A percentile compares a stretch with the other conserved stretches of the same genome.
Evolutionary conservation across 495 filamentous ascomycete species (phyloP).

Genomic region (Xylaria telfairii): DNA sequence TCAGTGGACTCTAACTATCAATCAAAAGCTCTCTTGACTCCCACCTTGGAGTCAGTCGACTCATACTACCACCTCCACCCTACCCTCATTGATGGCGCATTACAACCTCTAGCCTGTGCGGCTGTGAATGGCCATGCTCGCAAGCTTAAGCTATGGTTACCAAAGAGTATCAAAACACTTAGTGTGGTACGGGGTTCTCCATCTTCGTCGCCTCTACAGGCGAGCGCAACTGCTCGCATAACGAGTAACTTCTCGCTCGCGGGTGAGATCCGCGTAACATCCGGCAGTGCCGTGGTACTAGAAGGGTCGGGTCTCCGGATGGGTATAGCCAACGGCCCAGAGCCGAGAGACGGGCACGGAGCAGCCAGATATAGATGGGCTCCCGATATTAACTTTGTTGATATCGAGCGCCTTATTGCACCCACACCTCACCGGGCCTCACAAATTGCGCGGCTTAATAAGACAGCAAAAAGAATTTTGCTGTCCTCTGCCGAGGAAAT

Average conservation of each 20-base stretch:
- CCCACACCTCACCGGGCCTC: background rate
- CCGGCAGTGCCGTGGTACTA: background rate
- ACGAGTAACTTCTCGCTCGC: background rate
- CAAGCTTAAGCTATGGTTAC: conserved; percentile 32
- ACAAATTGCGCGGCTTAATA: no score
- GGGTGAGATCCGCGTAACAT: background rate
- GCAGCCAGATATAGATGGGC: background rate
- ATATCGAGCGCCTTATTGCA: background rate
- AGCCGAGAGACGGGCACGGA: background rate
- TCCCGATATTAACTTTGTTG: background rate
- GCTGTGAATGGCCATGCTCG: conserved; percentile 32
- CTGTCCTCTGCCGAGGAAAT: no score
- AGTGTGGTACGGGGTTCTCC: conserved; percentile 6
- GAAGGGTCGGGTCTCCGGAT: background rate
- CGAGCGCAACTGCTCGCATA: background rate
- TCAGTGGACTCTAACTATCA: background rate
- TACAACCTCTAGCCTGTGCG: conserved; percentile 44
- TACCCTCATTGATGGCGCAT: conserved; percentile 41
- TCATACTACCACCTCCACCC: conserved; percentile 47
- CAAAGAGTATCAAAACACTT: conserved; percentile 40
- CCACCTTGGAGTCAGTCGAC: conserved; percentile 7
- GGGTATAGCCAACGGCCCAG: background rate
- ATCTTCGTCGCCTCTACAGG: background rate
- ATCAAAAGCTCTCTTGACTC: background rate
- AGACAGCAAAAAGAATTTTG: no score